phyloP scores from a whole-genome alignment of 352 stramenopile genomes.

The Pythium dissimile region DNA sequence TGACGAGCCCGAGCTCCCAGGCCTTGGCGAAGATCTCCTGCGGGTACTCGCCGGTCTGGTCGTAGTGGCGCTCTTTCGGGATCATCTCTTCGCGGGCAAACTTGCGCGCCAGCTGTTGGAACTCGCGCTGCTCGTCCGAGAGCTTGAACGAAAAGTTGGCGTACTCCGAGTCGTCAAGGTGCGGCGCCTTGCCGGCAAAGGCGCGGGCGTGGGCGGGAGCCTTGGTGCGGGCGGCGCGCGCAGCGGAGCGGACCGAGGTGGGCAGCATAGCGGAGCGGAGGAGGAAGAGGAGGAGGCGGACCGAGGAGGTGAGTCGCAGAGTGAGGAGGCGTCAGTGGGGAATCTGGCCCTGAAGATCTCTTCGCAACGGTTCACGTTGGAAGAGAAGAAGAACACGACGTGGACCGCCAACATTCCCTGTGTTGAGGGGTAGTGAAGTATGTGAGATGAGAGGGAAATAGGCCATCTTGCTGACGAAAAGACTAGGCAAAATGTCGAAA shows the following conservation, averaged over 20 bases:
- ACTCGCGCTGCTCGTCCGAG: slow-evolving; percentile 85
- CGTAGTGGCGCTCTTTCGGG: slow-evolving; percentile 78
- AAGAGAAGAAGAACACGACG: slow-evolving; percentile 15
- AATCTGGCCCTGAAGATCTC: slow-evolving; percentile 2
- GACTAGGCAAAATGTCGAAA: slow-evolving; percentile 4
- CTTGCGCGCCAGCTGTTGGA: slow-evolving; percentile 83
- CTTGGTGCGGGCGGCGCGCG: slow-evolving; percentile 3
- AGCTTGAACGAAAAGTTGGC: slow-evolving; percentile 73
- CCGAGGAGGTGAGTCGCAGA: slow-evolving; percentile 2
- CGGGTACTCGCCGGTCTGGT: slow-evolving; percentile 84
- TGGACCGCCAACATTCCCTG: slow-evolving; percentile 9
- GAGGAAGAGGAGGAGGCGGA: not conserved
- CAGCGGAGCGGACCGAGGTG: slow-evolving; percentile 7
- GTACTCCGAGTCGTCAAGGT: slow-evolving; percentile 54
- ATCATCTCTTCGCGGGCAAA: slow-evolving; percentile 91
- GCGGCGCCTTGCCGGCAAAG: slow-evolving; percentile 34
- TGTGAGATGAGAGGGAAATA: slow-evolving; percentile 6
- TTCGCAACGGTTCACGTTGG: slow-evolving; percentile 12
- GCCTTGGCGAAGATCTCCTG: slow-evolving; percentile 87
- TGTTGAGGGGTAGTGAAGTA: not conserved
- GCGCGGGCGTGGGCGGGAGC: slow-evolving; percentile 19
- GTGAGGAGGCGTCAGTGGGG: not conserved
- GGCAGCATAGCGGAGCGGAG: slow-evolving; percentile 3
- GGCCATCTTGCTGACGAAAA: slow-evolving; percentile 9
- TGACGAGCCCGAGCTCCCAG: slow-evolving; percentile 86